These are phyloP conservation scores for Fusarium temperatum DNA, from an alignment of 2,329 filamentous ascomycete genomes.

Conservation along the genomic window DNA sequence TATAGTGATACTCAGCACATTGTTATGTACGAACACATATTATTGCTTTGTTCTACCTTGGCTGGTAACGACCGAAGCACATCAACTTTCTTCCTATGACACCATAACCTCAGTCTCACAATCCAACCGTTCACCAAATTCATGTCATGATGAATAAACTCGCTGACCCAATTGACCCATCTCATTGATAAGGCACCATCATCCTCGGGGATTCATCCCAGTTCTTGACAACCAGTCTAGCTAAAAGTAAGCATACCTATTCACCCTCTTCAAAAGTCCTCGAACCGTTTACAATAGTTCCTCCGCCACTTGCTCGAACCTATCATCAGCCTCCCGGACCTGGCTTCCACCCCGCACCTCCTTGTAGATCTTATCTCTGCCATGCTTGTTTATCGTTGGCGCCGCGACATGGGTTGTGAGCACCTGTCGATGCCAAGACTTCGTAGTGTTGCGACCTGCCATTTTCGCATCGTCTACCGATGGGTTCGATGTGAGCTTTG, in stretches of 20 bases:
- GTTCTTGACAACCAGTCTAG: neutral
- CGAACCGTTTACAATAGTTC: constrained; percentile 32
- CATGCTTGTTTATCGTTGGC: neutral
- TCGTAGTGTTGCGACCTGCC: constrained; percentile 34
- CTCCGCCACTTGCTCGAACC: constrained; percentile 20
- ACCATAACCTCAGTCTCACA: neutral
- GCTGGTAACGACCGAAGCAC: neutral
- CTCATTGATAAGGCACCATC: neutral
- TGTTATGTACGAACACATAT: rapidly evolving
- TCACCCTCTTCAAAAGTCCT: neutral
- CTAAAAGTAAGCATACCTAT: neutral
- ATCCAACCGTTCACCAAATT: rapidly evolving
- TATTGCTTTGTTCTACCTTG: neutral
- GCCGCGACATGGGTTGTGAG: constrained; percentile 17
- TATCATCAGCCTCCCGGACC: constrained; percentile 25
- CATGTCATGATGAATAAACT: neutral
- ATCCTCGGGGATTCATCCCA: neutral
- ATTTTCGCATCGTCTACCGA: constrained; percentile 29
- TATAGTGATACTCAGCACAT: neutral
- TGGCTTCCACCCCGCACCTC: constrained; percentile 12
- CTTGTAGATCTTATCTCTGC: constrained; percentile 24
- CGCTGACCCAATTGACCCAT: neutral
- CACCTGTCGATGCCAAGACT: constrained; percentile 34
- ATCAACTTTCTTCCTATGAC: rapidly evolving
- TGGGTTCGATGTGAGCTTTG: neutral